Percentiles rank a stretch among this genome's conserved stretches.
These are phyloP conservation scores for Acephala macrosclerotiorum DNA, from an alignment of 2,329 filamentous ascomycete genomes.

Conservation along the genomic window DNA sequence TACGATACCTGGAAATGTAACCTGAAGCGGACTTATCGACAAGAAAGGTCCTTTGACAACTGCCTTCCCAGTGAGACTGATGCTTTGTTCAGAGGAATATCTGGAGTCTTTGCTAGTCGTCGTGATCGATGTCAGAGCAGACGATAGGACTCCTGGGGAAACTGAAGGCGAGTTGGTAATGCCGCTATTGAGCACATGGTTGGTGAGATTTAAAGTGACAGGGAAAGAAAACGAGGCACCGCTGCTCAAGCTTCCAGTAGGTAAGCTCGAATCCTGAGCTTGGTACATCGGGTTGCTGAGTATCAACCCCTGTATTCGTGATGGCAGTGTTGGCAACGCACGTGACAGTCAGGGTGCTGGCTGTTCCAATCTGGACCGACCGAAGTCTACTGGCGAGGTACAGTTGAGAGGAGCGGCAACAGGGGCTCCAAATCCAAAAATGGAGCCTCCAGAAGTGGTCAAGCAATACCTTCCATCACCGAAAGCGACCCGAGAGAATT, in stretches of 20 bases:
- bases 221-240: slow-evolving; percentile 10
- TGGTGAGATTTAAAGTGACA: slow-evolving; percentile 8
- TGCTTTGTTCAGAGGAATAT: neutral
- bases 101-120: neutral
- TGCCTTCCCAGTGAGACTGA: neutral
- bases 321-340: slow-evolving; percentile 9
- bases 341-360: neutral
- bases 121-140: neutral
- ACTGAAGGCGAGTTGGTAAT: neutral
- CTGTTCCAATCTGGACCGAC: slow-evolving; percentile 2
- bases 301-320: neutral
- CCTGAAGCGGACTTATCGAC: neutral
- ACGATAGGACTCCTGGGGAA: neutral
- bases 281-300: neutral
- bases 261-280: neutral
- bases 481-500: slow-evolving; percentile 63
- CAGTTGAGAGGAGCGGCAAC: slow-evolving; percentile 5
- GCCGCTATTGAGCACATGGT: slow-evolving; percentile 1
- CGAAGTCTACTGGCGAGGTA: neutral
- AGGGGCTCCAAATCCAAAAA: slow-evolving; percentile 1
- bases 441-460: slow-evolving; percentile 48
- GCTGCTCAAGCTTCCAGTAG: neutral
- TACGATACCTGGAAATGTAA: slow-evolving; percentile 7
- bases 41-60: neutral
- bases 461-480: slow-evolving; percentile 61